Evolutionary conservation across 805 yeast genomes (phyloP).

Genomic region (Hagleromyces aurorensis): DNA sequence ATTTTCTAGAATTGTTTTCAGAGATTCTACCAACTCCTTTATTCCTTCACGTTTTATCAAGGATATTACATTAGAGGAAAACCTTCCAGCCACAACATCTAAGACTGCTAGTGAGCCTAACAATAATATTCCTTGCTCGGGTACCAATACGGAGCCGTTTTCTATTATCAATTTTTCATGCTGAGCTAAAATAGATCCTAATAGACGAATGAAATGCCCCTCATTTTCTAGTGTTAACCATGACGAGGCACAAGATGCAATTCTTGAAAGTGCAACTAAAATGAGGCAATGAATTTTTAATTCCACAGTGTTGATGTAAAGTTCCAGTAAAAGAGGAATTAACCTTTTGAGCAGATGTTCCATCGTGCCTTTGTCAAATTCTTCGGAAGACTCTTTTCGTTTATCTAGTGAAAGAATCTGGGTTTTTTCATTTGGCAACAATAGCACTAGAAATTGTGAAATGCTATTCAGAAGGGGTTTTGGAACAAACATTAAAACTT

Average conservation of each 20-base stretch:
- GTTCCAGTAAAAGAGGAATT: constrained; percentile 47
- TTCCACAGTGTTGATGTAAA: constrained; percentile 69
- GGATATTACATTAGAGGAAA: constrained; percentile 37
- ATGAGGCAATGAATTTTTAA: constrained; percentile 52
- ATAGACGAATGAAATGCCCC: constrained; percentile 37
- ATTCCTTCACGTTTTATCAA: constrained; percentile 64
- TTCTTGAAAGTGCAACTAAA: constrained; percentile 45
- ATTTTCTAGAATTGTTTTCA: constrained; percentile 8
- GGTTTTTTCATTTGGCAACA: constrained; percentile 44
- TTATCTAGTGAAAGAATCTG: constrained; percentile 23
- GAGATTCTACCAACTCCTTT: constrained; percentile 12
- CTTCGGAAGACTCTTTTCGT: constrained; percentile 17
- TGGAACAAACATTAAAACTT: constrained; percentile 66
- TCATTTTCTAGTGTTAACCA: constrained; percentile 29
- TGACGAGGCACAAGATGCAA: constrained; percentile 36
- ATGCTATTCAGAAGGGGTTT: constrained; percentile 52
- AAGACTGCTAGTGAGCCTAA: constrained; percentile 46
- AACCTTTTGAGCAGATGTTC: constrained; percentile 37
- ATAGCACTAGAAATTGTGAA: constrained; percentile 45
- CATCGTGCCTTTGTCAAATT: constrained; percentile 21
- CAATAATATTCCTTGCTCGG: constrained; percentile 34
- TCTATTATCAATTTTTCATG: constrained; percentile 26
- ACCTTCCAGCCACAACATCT: constrained; percentile 36
- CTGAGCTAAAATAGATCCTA: constrained; percentile 58
- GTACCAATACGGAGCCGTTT: no score